Evolutionary conservation across 768 basidiomycete genomes (phyloP).

Genomic region (Trametes gibbosa): DNA sequence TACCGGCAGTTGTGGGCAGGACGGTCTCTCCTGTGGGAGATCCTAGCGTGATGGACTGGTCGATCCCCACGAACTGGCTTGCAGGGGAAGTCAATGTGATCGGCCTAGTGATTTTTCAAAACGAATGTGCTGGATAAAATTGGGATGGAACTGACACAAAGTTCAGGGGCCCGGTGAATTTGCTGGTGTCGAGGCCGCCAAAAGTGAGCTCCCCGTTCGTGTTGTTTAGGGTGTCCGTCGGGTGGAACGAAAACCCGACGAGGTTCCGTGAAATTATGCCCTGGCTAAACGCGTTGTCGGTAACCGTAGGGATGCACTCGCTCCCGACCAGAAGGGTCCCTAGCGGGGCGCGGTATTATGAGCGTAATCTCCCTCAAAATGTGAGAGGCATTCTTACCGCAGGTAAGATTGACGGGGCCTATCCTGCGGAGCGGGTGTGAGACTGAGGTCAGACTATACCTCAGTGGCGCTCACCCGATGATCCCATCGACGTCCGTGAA

Average conservation of each 20-base stretch:
- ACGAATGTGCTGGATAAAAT: not conserved
- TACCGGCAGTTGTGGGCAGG: constrained; percentile 35
- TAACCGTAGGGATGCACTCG: constrained; percentile 33
- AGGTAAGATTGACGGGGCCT: constrained; percentile 34
- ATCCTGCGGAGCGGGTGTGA: constrained; percentile 18
- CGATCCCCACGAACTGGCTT: constrained; percentile 24
- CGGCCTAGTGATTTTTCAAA: constrained; percentile 13
- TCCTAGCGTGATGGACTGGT: constrained; percentile 26
- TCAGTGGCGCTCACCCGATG: constrained; percentile 27
- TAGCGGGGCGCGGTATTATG: not conserved
- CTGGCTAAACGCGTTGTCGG: constrained; percentile 33
- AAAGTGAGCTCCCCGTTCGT: constrained; percentile 25
- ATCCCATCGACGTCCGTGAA: constrained; percentile 36
- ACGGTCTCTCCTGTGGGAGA: constrained; percentile 27
- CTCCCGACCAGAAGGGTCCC: constrained; percentile 5
- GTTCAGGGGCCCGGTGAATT: constrained; percentile 31
- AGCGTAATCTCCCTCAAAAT: not conserved
- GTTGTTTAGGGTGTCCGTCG: constrained; percentile 9
- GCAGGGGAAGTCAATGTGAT: constrained; percentile 24
- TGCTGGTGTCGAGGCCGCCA: constrained; percentile 22
- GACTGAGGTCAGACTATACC: not conserved
- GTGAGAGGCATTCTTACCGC: constrained; percentile 4
- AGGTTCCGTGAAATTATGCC: constrained; percentile 28
- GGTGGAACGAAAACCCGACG: constrained; percentile 35
- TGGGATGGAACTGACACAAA: constrained; percentile 19